These are phyloP conservation scores for Moesziomyces aphidis DNA, from an alignment of 1,284 basidiomycete genomes.

Conservation along the genomic window DNA sequence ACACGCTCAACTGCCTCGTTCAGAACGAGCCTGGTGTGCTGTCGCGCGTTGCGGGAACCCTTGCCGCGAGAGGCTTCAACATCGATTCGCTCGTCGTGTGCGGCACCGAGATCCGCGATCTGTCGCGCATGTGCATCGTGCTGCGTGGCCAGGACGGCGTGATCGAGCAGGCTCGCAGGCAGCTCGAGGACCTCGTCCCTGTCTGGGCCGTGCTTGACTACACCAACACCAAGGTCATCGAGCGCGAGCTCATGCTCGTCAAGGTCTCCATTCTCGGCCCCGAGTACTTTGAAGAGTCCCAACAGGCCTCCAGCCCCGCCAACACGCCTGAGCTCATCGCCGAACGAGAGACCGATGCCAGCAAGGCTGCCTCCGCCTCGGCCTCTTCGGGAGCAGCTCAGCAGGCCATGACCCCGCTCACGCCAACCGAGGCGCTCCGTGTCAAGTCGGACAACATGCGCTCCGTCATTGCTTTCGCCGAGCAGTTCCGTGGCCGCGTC, in stretches of 20 bases:
- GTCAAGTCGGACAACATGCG: slow-evolving; percentile 90
- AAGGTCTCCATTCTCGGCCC: slow-evolving; percentile 97
- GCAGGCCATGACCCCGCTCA: slow-evolving; percentile 72
- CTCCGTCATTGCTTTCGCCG: slow-evolving; percentile 83
- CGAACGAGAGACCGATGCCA: slow-evolving; percentile 45
- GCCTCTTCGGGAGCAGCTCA: slow-evolving; percentile 7
- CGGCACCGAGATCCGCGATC: slow-evolving; percentile 94
- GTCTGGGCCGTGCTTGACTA: slow-evolving; percentile 68
- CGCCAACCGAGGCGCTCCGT: slow-evolving; percentile 81
- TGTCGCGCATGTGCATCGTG: slow-evolving; percentile 98
- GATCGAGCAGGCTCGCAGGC: slow-evolving; percentile 81
- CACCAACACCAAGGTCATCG: slow-evolving; percentile 74
- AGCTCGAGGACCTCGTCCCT: slow-evolving; percentile 66
- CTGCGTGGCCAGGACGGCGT: slow-evolving; percentile 96
- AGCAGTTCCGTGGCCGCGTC: slow-evolving; percentile 91
- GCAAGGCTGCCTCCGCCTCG: slow-evolving; percentile 12
- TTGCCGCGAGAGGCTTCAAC: slow-evolving; percentile 98
- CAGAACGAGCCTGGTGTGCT: slow-evolving; percentile 99
- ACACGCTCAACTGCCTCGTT: slow-evolving; percentile 96
- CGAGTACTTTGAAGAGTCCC: slow-evolving; percentile 83
- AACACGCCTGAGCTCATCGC: slow-evolving; percentile 54
- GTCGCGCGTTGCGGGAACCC: slow-evolving; percentile 95
- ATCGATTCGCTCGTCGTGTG: slow-evolving; percentile 98
- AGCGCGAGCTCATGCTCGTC: slow-evolving; percentile 86
- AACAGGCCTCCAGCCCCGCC: slow-evolving; percentile 33